phyloP scores from a whole-genome alignment of 345 rosid genomes.

The Eucalyptus erythrocorys region DNA sequence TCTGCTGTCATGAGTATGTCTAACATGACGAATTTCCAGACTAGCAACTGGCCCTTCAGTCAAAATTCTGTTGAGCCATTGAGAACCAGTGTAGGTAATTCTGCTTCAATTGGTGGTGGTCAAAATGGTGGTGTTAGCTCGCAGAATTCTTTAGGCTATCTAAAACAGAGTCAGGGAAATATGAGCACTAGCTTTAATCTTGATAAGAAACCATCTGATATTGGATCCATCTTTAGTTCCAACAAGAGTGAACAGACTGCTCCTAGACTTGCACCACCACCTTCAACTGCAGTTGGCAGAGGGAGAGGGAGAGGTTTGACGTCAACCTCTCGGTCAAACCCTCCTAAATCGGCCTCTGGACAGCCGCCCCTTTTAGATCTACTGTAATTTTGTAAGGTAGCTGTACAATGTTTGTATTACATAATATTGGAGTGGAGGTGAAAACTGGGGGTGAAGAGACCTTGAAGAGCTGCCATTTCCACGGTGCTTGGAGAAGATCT shows the following conservation, averaged over 20 bases:
- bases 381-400: constrained; percentile 11
- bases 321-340: constrained; percentile 23
- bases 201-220: constrained; percentile 45
- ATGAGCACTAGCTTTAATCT: constrained; percentile 15
- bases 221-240: constrained; percentile 62
- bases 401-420: background rate
- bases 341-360: constrained; percentile 25
- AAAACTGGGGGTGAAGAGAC: background rate
- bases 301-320: constrained; percentile 65
- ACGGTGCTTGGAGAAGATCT: background rate
- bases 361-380: constrained; percentile 75
- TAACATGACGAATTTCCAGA: constrained; percentile 13
- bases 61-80: constrained; percentile 19
- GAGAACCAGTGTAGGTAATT: constrained; percentile 26
- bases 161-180: constrained; percentile 49
- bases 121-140: constrained; percentile 12
- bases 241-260: constrained; percentile 48
- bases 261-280: constrained; percentile 86
- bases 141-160: constrained; percentile 30
- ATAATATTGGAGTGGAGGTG: background rate
- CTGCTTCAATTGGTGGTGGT: constrained; percentile 13
- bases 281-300: constrained; percentile 57
- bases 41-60: constrained; percentile 42
- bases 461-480: background rate
- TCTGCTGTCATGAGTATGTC: constrained; percentile 12